Evolutionary conservation across 192 early-diverging fungal genomes (phyloP), one percentile per base, ranked within the genome.

Genomic region (Backusella psychrophila): DNA sequence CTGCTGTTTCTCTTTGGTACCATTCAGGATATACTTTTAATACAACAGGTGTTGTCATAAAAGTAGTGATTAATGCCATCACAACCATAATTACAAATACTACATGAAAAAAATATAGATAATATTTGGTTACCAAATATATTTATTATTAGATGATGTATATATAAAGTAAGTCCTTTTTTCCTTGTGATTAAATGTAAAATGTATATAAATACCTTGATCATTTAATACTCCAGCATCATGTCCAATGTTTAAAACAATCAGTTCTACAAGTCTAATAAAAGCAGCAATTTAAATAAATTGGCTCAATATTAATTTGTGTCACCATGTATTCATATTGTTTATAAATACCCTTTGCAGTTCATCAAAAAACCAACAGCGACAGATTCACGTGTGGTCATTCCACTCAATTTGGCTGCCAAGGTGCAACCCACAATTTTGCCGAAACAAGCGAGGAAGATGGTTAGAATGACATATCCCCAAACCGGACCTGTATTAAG

Each of bases 281-380:
- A 67, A 67, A 67, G 66, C 29, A 38, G 35, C 65, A 66, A 42
- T 26, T 19, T 65, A 82, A 14, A 49, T 65, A 72, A 72, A 66
- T 68, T 72, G 21, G 71, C 52, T 36, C 31, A 72, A 12, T 44
- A 35, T 56, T 29, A 49, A 39, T 42, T 66, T 66, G 53, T 29
- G 19, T 63, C 4, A 21, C 19, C 14, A 29, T 26, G 44, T n/a
- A 49, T 23, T 31, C 26, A 15, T 15, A 29, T n/a, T 52, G 19
- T 35, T 69, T 23, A 41, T 38, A 69, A 53, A 56, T 75, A 83
- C 81, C 96, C 96, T 84, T 97, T 98, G 77, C 94, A 95, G 86
- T 95, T 97, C 96, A 99, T 98, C 63, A 99, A 81, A 59, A 96
- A 77, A 1, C 97, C 97, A 52, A 97, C 88, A 0, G 95, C 88